Base-by-base conservation (phyloP, 805 yeast genomes). In the Saccharomycopsis vini region DNA sequence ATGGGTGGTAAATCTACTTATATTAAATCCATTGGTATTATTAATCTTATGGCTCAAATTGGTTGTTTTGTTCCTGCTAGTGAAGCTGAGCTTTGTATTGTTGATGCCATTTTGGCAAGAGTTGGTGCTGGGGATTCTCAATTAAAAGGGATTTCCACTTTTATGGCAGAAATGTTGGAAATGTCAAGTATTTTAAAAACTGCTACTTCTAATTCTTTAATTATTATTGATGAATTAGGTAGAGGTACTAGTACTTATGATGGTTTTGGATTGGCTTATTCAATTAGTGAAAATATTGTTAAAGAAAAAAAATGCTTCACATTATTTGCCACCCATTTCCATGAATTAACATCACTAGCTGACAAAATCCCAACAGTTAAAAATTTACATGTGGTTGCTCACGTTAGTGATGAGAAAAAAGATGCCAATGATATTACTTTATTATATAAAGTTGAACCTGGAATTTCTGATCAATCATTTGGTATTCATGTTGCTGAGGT, bases 121-220 rank as follows among this genome's bases (percentile, higher is more conserved):
- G 96, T 92, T n/a, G 98, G 98, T 9, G 97, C 98, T 2, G 95
- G 97, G 10, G 98, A 92, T 60, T 90, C 97, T 0, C 98, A 92
- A 62, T 69, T 92, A 57, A 89, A 90, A 62, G 98, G 98, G 21
- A 86, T 92, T 23, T 89, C 97, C 0, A 92, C 98, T 0, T 92
- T 92, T 56, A 84, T 85, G 85, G 85, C 95, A 22, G 99, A 92
- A 61, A 88, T 92, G 97, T 68, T 87, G 42, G 98, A 92, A 56
- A 86, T 95, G 42, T 81, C 95, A 0, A 77, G 90, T 2, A 90
- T 92, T 52, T 68, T 92, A 45, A 78, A 83, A 47, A 75, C 84
- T 5, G 89, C 95, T 2, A 79, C 92, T 0, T 62, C 68, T 24
- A 80, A 83, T 49, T 87, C 96, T 5, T 69, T 92, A 45, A 78